These are phyloP conservation scores for Shiraia sp. DNA, from an alignment of 2,329 filamentous ascomycete genomes.

Conservation along the genomic window DNA sequence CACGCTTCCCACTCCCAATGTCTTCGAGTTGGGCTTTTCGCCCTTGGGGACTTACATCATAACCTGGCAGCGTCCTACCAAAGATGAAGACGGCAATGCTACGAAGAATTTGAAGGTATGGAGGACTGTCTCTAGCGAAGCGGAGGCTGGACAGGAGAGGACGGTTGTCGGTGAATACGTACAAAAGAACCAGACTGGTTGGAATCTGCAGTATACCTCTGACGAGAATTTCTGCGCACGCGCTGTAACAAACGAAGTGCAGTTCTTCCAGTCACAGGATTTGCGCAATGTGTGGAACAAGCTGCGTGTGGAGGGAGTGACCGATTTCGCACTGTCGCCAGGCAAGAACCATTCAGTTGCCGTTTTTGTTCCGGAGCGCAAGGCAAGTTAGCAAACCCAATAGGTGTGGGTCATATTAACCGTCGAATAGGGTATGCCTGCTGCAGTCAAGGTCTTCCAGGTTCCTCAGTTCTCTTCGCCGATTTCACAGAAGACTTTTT, in stretches of 20 bases:
- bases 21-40: conserved; percentile 94
- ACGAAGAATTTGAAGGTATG: conserved; percentile 97
- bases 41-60: conserved; percentile 90
- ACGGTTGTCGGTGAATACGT: conserved; percentile 83
- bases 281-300: conserved; percentile 92
- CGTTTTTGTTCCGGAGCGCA: conserved; percentile 92
- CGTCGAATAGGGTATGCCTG: conserved; percentile 75
- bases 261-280: conserved; percentile 91
- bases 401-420: conserved; percentile 11
- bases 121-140: conserved; percentile 74
- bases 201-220: conserved; percentile 95
- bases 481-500: conserved; percentile 97
- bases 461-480: conserved; percentile 82
- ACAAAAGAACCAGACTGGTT: conserved; percentile 92
- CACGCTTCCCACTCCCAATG: conserved; percentile 76
- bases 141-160: conserved; percentile 66
- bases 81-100: conserved; percentile 91
- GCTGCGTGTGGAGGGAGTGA: conserved; percentile 85
- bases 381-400: conserved; percentile 61
- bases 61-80: conserved; percentile 91
- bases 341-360: conserved; percentile 90
- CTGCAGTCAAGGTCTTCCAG: conserved; percentile 90
- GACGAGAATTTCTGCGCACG: conserved; percentile 95
- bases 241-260: conserved; percentile 93
- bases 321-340: conserved; percentile 86